These are phyloP conservation scores for Leccinellum albellum DNA, from an alignment of 768 basidiomycete species.

Conservation along the genomic window DNA sequence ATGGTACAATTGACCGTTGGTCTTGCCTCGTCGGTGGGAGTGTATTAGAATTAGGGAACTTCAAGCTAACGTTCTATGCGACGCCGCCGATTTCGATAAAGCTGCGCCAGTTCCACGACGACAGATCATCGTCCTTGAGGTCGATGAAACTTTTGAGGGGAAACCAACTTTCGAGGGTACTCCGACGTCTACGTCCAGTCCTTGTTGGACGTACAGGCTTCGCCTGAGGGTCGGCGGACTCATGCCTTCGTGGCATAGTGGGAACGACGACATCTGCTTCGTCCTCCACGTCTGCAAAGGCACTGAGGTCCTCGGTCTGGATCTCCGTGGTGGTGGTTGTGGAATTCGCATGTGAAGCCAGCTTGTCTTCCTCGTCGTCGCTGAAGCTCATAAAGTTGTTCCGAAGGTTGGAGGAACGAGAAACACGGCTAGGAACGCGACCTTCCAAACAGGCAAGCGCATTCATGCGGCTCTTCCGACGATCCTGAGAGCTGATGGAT, in stretches of 20 bases:
- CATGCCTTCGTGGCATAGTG: constrained; percentile 6
- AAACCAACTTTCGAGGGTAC: constrained; percentile 50
- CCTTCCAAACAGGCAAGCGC: constrained; percentile 68
- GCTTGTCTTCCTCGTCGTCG: constrained; percentile 56
- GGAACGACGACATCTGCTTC: constrained; percentile 28
- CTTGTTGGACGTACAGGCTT: constrained; percentile 6
- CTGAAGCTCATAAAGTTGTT: constrained; percentile 66
- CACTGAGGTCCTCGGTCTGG: constrained; percentile 21
- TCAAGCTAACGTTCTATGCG: constrained; percentile 1
- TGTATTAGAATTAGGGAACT: background rate
- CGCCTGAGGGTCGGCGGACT: constrained; percentile 6
- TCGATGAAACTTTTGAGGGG: constrained; percentile 65
- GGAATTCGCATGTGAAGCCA: constrained; percentile 1
- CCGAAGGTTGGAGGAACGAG: constrained; percentile 17
- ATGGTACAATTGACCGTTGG: constrained; percentile 8
- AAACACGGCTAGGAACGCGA: constrained; percentile 24
- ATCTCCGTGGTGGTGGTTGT: constrained; percentile 8
- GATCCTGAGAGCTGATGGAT: constrained; percentile 45
- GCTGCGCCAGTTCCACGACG: constrained; percentile 56
- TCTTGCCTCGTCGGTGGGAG: background rate
- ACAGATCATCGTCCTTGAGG: constrained; percentile 46
- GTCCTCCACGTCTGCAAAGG: constrained; percentile 32
- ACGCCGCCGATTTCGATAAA: constrained; percentile 54
- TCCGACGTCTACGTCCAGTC: constrained; percentile 31
- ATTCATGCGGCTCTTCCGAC: constrained; percentile 48